These are phyloP conservation scores for Globisporangium megalacanthum DNA, from an alignment of 352 stramenopile genomes.

Conservation along the genomic window DNA sequence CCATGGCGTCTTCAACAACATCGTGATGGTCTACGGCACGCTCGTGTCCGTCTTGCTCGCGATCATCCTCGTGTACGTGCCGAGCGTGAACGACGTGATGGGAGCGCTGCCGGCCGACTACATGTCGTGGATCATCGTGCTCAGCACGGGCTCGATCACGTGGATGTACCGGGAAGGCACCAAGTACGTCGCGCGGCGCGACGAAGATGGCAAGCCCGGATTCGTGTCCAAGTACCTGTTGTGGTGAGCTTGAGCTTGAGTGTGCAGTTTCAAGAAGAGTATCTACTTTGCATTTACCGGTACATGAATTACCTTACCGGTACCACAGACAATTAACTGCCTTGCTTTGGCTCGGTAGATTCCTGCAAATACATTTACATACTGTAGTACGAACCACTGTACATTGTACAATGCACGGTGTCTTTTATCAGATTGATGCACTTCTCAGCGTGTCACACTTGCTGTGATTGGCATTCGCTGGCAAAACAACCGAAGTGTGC, in stretches of 20 bases:
- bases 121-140: constrained; percentile 40
- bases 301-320: too few relatives aligned
- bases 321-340: too few relatives aligned
- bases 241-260: not conserved
- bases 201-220: constrained; percentile 5
- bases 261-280: constrained; percentile 12
- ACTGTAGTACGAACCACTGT: too few relatives aligned
- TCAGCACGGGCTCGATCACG: constrained; percentile 24
- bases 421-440: too few relatives aligned
- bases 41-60: constrained; percentile 34
- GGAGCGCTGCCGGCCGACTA: constrained; percentile 27
- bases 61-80: constrained; percentile 41
- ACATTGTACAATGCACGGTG: too few relatives aligned
- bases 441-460: too few relatives aligned
- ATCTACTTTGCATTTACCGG: constrained; percentile 14
- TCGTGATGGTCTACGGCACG: constrained; percentile 66
- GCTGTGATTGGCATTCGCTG: too few relatives aligned
- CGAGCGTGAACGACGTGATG: constrained; percentile 38
- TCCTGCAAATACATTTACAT: too few relatives aligned
- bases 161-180: constrained; percentile 36
- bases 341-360: too few relatives aligned
- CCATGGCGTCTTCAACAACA: constrained; percentile 68
- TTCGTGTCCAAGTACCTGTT: constrained; percentile 1
- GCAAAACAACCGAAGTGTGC: too few relatives aligned
- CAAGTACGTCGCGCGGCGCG: constrained; percentile 24